phyloP scores from a whole-genome alignment of 192 early-diverging fungal species.

The Coemansia pectinata region DNA sequence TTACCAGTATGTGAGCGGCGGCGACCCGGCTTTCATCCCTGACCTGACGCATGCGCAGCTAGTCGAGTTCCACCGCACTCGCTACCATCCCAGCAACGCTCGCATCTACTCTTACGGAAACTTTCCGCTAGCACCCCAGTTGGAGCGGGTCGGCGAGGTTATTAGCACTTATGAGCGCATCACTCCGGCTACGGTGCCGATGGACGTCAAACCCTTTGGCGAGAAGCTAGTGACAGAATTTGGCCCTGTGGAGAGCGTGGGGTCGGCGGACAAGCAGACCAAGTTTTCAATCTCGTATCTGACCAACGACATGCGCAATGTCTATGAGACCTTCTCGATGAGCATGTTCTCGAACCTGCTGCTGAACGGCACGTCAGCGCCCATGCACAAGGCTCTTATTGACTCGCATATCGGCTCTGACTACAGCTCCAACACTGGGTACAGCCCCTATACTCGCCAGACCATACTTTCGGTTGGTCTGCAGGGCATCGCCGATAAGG shows the following conservation, averaged over 20 bases:
- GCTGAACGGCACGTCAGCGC: slow-evolving; percentile 84
- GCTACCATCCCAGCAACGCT: slow-evolving; percentile 95
- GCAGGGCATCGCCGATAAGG: slow-evolving; percentile 74
- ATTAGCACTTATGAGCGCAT: slow-evolving; percentile 63
- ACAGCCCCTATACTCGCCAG: slow-evolving; percentile 61
- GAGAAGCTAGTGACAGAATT: slow-evolving; percentile 45
- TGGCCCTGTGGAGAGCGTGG: slow-evolving; percentile 49
- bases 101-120: slow-evolving; percentile 90
- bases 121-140: slow-evolving; percentile 73
- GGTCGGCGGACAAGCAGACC: slow-evolving; percentile 69
- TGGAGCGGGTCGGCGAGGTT: slow-evolving; percentile 64
- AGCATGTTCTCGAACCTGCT: slow-evolving; percentile 77
- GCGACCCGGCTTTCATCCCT: slow-evolving; percentile 85
- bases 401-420: slow-evolving; percentile 87
- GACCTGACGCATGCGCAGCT: slow-evolving; percentile 85
- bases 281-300: slow-evolving; percentile 75
- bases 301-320: slow-evolving; percentile 75
- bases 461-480: slow-evolving; percentile 82
- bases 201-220: slow-evolving; percentile 56
- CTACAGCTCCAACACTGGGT: slow-evolving; percentile 90
- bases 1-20: slow-evolving; percentile 83
- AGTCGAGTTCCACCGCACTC: slow-evolving; percentile 74
- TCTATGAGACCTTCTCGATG: slow-evolving; percentile 82
- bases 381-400: slow-evolving; percentile 93
- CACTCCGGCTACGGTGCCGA: slow-evolving; percentile 51